phyloP scores from a whole-genome alignment of 78 protist species.

The Cyanophora paradoxa region DNA sequence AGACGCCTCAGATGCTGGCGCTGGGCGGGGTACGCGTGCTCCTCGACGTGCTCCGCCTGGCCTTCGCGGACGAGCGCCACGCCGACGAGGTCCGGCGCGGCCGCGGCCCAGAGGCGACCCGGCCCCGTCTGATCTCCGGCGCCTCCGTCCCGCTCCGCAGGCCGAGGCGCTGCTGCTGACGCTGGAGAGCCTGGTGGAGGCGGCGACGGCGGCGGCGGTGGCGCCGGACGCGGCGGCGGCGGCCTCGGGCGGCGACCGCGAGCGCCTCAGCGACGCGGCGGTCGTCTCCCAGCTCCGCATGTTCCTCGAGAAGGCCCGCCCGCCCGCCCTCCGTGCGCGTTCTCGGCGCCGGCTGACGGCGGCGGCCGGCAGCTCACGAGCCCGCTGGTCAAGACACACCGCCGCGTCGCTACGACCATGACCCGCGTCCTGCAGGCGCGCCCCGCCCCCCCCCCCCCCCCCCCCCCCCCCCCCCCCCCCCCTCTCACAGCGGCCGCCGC shows the following conservation, averaged over 20 bases:
- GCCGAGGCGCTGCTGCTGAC: slow-evolving; percentile 15
- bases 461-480: too few species aligned
- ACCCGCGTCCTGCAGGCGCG: slow-evolving; percentile 55
- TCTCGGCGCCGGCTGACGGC: neutral
- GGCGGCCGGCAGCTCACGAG: slow-evolving; percentile 8
- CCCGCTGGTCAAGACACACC: slow-evolving; percentile 22
- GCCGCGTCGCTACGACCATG: slow-evolving; percentile 28
- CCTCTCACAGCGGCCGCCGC: too few species aligned
- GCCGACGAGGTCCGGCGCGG: too few species aligned
- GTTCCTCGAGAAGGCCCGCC: too few species aligned
- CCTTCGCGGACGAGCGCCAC: slow-evolving; percentile 9
- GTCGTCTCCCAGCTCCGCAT: too few species aligned
- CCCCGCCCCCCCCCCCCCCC: too few species aligned
- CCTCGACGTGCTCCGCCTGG: slow-evolving; percentile 23
- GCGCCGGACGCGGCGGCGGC: too few species aligned
- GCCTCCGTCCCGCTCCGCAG: too few species aligned
- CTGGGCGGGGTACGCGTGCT: slow-evolving; percentile 5
- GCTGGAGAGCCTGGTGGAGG: slow-evolving; percentile 22
- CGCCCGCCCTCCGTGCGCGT: neutral
- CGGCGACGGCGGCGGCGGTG: slow-evolving; percentile 32
- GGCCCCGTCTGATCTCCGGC: too few species aligned
- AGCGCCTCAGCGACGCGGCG: neutral
- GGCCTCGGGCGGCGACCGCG: neutral
- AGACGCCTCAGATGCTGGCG: too few species aligned
- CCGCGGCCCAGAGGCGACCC: too few species aligned